phyloP scores from a whole-genome alignment of 306 rosid species.

The Potentilla sterilis region DNA sequence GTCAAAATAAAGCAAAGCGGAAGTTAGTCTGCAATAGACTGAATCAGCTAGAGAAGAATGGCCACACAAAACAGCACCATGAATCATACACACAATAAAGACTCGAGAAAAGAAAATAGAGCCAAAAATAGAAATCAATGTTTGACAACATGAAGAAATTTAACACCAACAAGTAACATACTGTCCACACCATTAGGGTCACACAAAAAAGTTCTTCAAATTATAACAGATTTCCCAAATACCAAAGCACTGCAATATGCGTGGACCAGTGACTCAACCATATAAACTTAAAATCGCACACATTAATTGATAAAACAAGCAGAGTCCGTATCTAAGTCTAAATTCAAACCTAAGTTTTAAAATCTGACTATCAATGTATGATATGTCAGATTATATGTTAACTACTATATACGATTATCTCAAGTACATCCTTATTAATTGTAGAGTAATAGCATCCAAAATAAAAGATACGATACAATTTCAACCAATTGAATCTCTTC shows the following conservation, averaged over 20 bases:
- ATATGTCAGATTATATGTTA: neutral
- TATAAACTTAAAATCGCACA: neutral
- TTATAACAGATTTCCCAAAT: neutral
- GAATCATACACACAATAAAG: neutral
- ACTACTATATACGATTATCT: neutral
- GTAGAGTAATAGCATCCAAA: neutral
- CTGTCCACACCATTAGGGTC: neutral
- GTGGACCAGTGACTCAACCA: neutral
- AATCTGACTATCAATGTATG: neutral
- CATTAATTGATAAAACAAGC: neutral
- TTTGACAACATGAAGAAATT: neutral
- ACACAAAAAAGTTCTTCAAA: neutral
- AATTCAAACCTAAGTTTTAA: neutral
- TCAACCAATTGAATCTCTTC: neutral
- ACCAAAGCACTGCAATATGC: neutral
- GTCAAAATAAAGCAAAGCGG: neutral
- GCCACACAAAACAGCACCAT: neutral
- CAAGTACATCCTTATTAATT: neutral
- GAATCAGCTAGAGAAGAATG: neutral
- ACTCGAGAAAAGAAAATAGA: neutral
- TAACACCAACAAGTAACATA: neutral
- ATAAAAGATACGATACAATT: neutral
- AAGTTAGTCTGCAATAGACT: neutral
- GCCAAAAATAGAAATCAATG: neutral
- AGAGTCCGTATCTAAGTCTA: neutral